These are phyloP conservation scores for Monosporascus sp. DNA, from an alignment of 2,329 filamentous ascomycete genomes.

Conservation along the genomic window DNA sequence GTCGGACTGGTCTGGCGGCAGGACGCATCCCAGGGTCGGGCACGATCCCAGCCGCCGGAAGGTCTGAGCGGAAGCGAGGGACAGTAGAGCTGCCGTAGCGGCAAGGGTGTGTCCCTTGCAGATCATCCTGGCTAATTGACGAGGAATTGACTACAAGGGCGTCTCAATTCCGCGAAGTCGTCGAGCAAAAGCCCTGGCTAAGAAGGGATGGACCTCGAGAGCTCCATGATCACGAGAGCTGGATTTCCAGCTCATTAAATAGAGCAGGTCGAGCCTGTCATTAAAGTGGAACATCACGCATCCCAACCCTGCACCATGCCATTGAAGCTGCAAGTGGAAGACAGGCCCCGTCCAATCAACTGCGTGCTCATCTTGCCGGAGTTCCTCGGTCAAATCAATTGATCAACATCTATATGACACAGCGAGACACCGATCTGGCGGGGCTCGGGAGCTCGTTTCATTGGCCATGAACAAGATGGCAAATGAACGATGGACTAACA, in stretches of 20 bases:
- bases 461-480: neutral
- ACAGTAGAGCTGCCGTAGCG: conserved; percentile 29
- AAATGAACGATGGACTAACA: neutral
- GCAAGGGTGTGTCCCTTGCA: conserved; percentile 30
- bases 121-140: conserved; percentile 24
- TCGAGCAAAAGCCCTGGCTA: neutral
- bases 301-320: neutral
- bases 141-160: neutral
- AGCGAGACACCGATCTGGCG: neutral
- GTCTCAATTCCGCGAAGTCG: neutral
- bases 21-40: conserved; percentile 52
- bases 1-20: conserved; percentile 64
- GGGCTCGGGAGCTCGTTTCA: neutral
- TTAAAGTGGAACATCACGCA: neutral
- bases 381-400: neutral
- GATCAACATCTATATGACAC: neutral
- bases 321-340: neutral
- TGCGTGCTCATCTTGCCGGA: neutral
- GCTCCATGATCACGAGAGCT: neutral
- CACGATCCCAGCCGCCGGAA: conserved; percentile 56
- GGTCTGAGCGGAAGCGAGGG: conserved; percentile 48
- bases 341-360: neutral
- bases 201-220: neutral
- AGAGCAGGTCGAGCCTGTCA: neutral
- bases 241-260: neutral